Base-by-base conservation (phyloP, 208 protist genomes). In the Wallacemonas rigidus region DNA sequence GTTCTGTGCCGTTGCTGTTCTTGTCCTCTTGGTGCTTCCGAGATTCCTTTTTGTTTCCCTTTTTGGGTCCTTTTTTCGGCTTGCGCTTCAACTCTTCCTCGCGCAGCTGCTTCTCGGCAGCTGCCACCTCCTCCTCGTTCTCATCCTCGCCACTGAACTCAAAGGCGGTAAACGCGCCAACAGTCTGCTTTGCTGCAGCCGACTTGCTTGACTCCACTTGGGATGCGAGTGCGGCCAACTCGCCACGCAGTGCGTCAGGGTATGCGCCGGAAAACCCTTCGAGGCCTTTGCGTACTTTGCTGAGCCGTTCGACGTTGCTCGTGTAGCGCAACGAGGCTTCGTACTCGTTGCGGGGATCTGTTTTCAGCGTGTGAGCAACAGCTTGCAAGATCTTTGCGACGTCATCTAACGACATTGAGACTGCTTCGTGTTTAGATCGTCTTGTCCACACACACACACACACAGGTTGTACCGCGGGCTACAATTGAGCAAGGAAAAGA, bases 271-370 rank as follows among this genome's bases (percentile, higher is more conserved):
- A 85, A 75, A 90, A 88, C 11, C 60, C 45, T 6, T 51, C 48
- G 11, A 95, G 77, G 9, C 55, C 50, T 39, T 58, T 26, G 1
- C 69, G 65, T 1, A 71, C 85, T 11, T 76, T 40, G 1, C 64
- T 69, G 12, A 95, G 77, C n/a, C 80, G 71, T 67, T 88, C 81
- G 40, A 78, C 65, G 68, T 85, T 91, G 26, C 64, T 39, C 15
- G 41, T 74, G 58, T 79, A 78, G 2, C 77, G 74, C 53, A 82
- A 80, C 17, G 89, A 68, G 6, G 74, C 83, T 62, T 95, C 86
- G 68, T 95, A 95, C 8, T 72, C 57, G 39, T 86, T 93, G 26
- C 91, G 84, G 9, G 88, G 81, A 9, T 67, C 75, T 48, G 72
- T 69, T 7, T 65, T 58, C n/a, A 95, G 71, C 1, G 86, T 87